phyloP scores from a whole-genome alignment of 2,329 filamentous ascomycete genomes.

The Microsporum canis region DNA sequence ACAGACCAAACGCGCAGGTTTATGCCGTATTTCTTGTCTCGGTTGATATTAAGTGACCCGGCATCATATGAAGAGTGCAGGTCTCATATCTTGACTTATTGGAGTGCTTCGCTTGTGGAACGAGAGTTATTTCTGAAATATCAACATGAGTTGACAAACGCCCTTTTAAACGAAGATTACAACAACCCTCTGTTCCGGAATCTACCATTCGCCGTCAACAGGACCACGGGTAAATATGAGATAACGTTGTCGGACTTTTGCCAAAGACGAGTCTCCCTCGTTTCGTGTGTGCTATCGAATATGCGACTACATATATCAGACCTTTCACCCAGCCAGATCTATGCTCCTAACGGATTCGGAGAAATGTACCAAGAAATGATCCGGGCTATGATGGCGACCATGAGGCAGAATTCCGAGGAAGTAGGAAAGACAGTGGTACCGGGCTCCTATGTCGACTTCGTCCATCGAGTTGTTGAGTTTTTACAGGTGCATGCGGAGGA shows the following conservation, averaged over 20 bases:
- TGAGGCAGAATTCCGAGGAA: slow-evolving; percentile 51
- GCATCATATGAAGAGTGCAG: slow-evolving; percentile 37
- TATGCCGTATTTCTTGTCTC: slow-evolving; percentile 36
- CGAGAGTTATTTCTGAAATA: slow-evolving; percentile 50
- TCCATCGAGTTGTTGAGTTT: slow-evolving; percentile 48
- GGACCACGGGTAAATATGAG: slow-evolving; percentile 29
- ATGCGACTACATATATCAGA: slow-evolving; percentile 43
- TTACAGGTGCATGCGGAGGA: slow-evolving; percentile 49
- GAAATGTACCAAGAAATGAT: slow-evolving; percentile 43
- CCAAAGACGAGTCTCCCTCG: slow-evolving; percentile 42
- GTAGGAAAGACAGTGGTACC: slow-evolving; percentile 33
- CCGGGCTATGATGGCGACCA: slow-evolving; percentile 46
- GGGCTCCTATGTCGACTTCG: slow-evolving; percentile 50
- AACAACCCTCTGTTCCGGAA: slow-evolving; percentile 43
- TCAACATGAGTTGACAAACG: slow-evolving; percentile 46
- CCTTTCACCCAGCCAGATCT: slow-evolving; percentile 27
- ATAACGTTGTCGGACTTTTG: slow-evolving; percentile 44
- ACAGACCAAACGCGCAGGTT: slow-evolving; percentile 40
- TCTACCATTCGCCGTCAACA: slow-evolving; percentile 43
- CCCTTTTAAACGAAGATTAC: slow-evolving; percentile 39
- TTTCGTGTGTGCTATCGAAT: slow-evolving; percentile 48
- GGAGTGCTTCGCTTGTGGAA: slow-evolving; percentile 47
- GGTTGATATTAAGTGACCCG: slow-evolving; percentile 34
- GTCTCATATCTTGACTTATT: slow-evolving; percentile 40
- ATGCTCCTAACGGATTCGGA: slow-evolving; percentile 21